A percentile compares a stretch with the other conserved stretches of the same genome.
These are phyloP conservation scores for Penicillium soppii DNA, from an alignment of 495 filamentous ascomycete species.

Conservation along the genomic window DNA sequence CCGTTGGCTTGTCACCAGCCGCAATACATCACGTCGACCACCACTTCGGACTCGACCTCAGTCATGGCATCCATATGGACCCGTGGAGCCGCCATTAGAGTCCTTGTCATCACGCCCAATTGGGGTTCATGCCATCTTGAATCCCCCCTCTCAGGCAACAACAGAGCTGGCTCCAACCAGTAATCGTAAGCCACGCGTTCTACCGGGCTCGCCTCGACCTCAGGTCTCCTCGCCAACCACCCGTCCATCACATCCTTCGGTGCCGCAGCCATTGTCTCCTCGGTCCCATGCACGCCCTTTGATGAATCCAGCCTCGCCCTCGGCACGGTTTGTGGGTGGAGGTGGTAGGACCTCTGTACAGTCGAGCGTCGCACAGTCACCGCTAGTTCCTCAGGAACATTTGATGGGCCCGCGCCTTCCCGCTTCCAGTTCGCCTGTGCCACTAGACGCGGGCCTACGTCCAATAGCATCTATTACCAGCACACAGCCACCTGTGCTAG, in stretches of 20 bases:
- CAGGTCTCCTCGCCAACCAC: conserved; percentile 35
- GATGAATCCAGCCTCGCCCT: conserved; percentile 67
- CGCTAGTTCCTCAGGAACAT: conserved; percentile 40
- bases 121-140: conserved; percentile 52
- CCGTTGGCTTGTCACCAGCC: conserved; percentile 18
- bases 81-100: conserved; percentile 40
- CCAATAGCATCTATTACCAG: conserved; percentile 26
- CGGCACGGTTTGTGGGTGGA: conserved; percentile 37
- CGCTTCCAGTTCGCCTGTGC: conserved; percentile 29
- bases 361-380: conserved; percentile 47
- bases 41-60: conserved; percentile 32
- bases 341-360: conserved; percentile 42
- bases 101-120: conserved; percentile 42
- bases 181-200: conserved; percentile 27
- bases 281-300: conserved; percentile 48
- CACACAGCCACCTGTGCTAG: conserved; percentile 30
- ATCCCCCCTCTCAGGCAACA: conserved; percentile 37
- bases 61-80: conserved; percentile 41
- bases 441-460: conserved; percentile 26
- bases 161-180: conserved; percentile 21
- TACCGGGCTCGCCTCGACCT: conserved; percentile 28
- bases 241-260: conserved; percentile 33
- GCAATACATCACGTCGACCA: conserved; percentile 25
- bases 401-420: conserved; percentile 25
- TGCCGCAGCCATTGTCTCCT: conserved; percentile 36